Evolutionary conservation across 1,284 basidiomycete species (phyloP).

Genomic region (Austroboletus olivaceoglutinosus): DNA sequence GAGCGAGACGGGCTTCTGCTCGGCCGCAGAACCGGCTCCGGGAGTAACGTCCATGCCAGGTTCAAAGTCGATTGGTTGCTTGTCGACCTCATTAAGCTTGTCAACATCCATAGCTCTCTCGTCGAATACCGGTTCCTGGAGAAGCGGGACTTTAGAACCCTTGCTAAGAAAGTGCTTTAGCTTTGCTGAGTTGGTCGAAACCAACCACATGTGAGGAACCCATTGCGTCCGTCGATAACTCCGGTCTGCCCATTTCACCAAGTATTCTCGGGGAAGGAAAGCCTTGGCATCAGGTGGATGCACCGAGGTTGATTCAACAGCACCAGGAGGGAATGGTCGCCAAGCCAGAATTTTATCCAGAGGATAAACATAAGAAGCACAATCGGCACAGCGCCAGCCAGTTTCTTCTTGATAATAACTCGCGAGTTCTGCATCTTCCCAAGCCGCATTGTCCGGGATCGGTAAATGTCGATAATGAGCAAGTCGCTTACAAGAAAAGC

Average conservation of each 20-base stretch:
- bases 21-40: conserved; percentile 34
- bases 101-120: conserved; percentile 32
- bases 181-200: conserved; percentile 57
- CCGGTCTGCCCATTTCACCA: conserved; percentile 81
- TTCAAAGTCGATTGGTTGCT: conserved; percentile 33
- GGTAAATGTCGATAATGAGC: conserved; percentile 78
- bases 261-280: conserved; percentile 77
- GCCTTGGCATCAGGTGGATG: conserved; percentile 56
- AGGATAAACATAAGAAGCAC: conserved; percentile 65
- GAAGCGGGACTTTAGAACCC: conserved; percentile 69
- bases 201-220: conserved; percentile 90
- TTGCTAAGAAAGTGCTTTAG: conserved; percentile 74
- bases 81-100: conserved; percentile 34
- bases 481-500: conserved; percentile 74
- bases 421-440: conserved; percentile 50
- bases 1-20: conserved; percentile 20
- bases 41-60: conserved; percentile 37
- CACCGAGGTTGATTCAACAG: conserved; percentile 47
- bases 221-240: conserved; percentile 78
- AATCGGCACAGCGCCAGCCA: conserved; percentile 80
- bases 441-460: conserved; percentile 39
- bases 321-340: conserved; percentile 72
- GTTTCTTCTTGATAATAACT: conserved; percentile 59
- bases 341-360: conserved; percentile 92
- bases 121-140: conserved; percentile 45